Evolutionary conservation across 2,329 filamentous ascomycete genomes (phyloP).

Genomic region (Microsporum ferrugineum): DNA sequence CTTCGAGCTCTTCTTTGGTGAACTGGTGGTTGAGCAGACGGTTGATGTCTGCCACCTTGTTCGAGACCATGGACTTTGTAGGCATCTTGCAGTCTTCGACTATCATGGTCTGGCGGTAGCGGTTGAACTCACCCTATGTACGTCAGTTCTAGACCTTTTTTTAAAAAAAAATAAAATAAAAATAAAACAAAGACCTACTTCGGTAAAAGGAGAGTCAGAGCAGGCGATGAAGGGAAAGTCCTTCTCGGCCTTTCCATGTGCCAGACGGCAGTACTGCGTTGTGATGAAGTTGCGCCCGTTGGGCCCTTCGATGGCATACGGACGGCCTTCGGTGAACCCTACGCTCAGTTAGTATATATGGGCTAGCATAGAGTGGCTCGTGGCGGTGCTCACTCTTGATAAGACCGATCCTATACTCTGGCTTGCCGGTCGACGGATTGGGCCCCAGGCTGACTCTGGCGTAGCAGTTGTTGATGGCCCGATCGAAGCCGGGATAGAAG

Average conservation of each 20-base stretch:
- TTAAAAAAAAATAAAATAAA: not conserved
- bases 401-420: constrained; percentile 75
- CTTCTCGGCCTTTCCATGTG: constrained; percentile 71
- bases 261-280: constrained; percentile 70
- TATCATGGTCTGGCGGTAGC: constrained; percentile 63
- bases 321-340: constrained; percentile 68
- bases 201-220: constrained; percentile 75
- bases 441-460: constrained; percentile 73
- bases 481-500: constrained; percentile 83
- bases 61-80: constrained; percentile 54
- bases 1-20: constrained; percentile 70
- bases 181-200: constrained; percentile 41
- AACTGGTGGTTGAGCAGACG: constrained; percentile 65
- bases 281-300: constrained; percentile 70
- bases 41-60: constrained; percentile 74
- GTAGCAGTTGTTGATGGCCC: constrained; percentile 71
- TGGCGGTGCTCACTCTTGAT: constrained; percentile 59
- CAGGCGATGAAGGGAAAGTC: constrained; percentile 85
- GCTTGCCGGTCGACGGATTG: constrained; percentile 58
- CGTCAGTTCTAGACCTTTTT: not conserved
- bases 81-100: constrained; percentile 63
- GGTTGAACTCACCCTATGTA: constrained; percentile 60
- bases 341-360: constrained; percentile 8
- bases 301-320: constrained; percentile 67
- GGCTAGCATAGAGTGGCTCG: not conserved